phyloP scores from a whole-genome alignment of 2,329 filamentous ascomycete species.

The Cordyceps fumosorosea region DNA sequence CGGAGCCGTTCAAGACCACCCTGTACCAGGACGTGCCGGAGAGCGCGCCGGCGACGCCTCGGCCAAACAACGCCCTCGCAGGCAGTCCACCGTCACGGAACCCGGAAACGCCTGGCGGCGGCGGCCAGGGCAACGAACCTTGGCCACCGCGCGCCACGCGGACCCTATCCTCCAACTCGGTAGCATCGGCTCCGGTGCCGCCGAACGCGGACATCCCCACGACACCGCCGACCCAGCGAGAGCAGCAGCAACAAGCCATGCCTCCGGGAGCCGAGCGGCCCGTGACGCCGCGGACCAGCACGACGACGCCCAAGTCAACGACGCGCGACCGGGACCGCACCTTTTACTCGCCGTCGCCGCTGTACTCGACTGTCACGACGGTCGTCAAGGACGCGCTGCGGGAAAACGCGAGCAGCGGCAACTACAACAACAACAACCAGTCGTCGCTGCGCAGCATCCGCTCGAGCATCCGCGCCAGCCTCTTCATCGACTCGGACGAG shows the following conservation, averaged over 20 bases:
- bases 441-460: conserved; percentile 42
- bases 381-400: conserved; percentile 50
- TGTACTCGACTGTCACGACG: conserved; percentile 52
- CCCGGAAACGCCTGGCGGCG: conserved; percentile 7
- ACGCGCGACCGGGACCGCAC: conserved; percentile 32
- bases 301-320: conserved; percentile 24
- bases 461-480: conserved; percentile 45
- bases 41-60: conserved; percentile 27
- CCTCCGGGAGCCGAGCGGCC: conserved; percentile 19
- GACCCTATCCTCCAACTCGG: conserved; percentile 30
- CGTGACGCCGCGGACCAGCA: conserved; percentile 23
- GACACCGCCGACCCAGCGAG: conserved; percentile 11
- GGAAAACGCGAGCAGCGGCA: conserved; percentile 27
- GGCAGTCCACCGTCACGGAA: conserved; percentile 15
- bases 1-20: conserved; percentile 28
- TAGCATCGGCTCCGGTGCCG: neutral
- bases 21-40: conserved; percentile 29
- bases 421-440: conserved; percentile 23
- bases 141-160: conserved; percentile 30
- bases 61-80: conserved; percentile 15
- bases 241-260: neutral
- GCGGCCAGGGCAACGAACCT: conserved; percentile 24
- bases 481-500: conserved; percentile 43
- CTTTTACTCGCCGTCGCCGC: conserved; percentile 53
- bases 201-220: conserved; percentile 18